Conservation (phyloP, 1,139 yeast species). For the Geotrichum reessii region DNA sequence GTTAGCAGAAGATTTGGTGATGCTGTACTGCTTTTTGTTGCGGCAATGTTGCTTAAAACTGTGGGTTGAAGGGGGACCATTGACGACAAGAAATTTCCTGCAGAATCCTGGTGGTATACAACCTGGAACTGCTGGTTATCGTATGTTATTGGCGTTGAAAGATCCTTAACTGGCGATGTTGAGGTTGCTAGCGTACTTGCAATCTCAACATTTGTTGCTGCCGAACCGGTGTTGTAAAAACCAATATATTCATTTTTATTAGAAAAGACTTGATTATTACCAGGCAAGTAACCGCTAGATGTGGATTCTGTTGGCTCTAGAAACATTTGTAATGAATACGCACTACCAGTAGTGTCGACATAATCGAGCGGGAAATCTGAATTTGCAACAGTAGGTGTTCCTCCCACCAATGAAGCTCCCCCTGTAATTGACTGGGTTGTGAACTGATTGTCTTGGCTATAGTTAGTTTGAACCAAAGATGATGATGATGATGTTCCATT, state of each 20-base stretch:
- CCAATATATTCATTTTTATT: not conserved
- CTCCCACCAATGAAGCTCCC: slow-evolving; percentile 2
- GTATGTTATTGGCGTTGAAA: slow-evolving; percentile 6
- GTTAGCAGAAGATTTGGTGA: not conserved
- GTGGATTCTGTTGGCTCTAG: slow-evolving; percentile 4
- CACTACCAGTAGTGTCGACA: slow-evolving; percentile 6
- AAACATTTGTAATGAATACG: not conserved
- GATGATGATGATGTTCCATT: not conserved
- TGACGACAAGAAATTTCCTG: slow-evolving; percentile 12
- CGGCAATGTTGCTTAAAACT: not conserved
- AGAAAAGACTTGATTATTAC: not conserved
- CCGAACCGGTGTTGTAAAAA: not conserved
- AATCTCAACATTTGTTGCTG: not conserved
- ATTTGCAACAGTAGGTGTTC: not conserved
- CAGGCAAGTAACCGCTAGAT: not conserved
- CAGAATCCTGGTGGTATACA: slow-evolving; percentile 13
- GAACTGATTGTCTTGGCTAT: not conserved
- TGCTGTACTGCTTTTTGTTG: not conserved
- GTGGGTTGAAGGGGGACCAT: slow-evolving; percentile 11
- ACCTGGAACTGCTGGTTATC: slow-evolving; percentile 14
- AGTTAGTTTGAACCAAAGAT: not conserved
- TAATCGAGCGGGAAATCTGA: slow-evolving; percentile 15
- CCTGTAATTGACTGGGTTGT: not conserved
- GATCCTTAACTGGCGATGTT: not conserved
- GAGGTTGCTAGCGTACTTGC: not conserved